Conservation (phyloP, 1,139 yeast genomes). For the Candida sp. region DNA sequence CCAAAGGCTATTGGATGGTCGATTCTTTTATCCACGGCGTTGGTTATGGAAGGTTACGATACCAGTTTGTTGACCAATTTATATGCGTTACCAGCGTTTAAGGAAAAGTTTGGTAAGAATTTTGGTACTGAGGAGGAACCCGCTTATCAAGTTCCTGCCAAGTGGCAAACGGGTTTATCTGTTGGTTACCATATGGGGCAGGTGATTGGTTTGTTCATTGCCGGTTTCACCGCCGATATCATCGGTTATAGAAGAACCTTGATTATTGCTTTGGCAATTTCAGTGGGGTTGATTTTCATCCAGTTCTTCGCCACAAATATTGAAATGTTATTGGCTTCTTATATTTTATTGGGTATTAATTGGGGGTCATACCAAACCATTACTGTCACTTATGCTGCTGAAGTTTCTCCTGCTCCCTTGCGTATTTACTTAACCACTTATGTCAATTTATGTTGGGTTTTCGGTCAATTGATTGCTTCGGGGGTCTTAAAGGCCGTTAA, state of each 20-base stretch:
- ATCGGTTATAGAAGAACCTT: constrained; percentile 46
- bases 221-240: constrained; percentile 43
- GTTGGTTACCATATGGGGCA: constrained; percentile 46
- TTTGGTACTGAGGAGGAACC: constrained; percentile 13
- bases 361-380: constrained; percentile 54
- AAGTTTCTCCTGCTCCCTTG: constrained; percentile 46
- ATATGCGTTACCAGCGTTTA: constrained; percentile 37
- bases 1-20: constrained; percentile 45
- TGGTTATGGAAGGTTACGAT: constrained; percentile 46
- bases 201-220: constrained; percentile 40
- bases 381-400: constrained; percentile 51
- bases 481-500: constrained; percentile 42
- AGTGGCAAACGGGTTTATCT: constrained; percentile 46
- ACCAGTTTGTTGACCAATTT: constrained; percentile 33
- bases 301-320: constrained; percentile 46
- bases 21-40: constrained; percentile 32
- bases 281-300: constrained; percentile 42
- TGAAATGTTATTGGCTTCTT: constrained; percentile 41
- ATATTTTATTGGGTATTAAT: constrained; percentile 43
- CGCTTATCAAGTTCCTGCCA: constrained; percentile 37
- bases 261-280: constrained; percentile 29
- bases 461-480: constrained; percentile 48
- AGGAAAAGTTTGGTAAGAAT: constrained; percentile 26
- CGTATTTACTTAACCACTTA: constrained; percentile 48
- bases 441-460: constrained; percentile 46